phyloP scores from a whole-genome alignment of 1,284 basidiomycete species.

The Ganoderma sp. region DNA sequence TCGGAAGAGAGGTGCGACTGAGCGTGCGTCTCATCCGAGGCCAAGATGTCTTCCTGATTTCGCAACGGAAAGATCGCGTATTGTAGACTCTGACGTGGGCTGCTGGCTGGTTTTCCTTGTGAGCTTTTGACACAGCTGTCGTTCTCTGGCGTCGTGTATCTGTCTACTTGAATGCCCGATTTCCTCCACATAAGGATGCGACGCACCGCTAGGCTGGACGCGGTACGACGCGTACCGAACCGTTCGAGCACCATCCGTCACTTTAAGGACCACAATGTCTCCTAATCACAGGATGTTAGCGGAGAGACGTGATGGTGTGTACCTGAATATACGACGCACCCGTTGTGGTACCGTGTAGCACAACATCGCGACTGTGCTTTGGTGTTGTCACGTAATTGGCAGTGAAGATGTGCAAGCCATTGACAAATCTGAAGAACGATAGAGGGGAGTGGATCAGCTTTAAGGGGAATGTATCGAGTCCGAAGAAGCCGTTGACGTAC shows the following conservation, averaged over 20 bases:
- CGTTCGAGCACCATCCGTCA: background rate
- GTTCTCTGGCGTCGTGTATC: background rate
- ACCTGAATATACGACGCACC: background rate
- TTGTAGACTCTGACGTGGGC: background rate
- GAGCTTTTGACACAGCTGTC: background rate
- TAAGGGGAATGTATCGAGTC: background rate
- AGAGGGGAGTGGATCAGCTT: background rate
- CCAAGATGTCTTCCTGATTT: background rate
- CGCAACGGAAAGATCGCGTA: too few species aligned
- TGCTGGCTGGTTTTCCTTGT: background rate
- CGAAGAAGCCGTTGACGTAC: background rate
- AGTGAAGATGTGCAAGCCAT: background rate
- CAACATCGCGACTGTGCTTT: background rate
- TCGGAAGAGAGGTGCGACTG: background rate
- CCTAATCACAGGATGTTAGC: background rate
- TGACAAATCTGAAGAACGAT: background rate
- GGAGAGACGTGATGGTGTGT: background rate
- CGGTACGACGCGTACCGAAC: background rate
- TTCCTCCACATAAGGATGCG: background rate
- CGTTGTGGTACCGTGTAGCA: background rate
- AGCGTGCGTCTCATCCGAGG: background rate
- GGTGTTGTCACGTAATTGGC: background rate
- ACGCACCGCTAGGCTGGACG: background rate
- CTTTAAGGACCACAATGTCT: background rate
- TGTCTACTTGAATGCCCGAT: background rate